Conservation (phyloP, 2,329 filamentous ascomycete genomes). For the Xylaria arbuscula region DNA sequence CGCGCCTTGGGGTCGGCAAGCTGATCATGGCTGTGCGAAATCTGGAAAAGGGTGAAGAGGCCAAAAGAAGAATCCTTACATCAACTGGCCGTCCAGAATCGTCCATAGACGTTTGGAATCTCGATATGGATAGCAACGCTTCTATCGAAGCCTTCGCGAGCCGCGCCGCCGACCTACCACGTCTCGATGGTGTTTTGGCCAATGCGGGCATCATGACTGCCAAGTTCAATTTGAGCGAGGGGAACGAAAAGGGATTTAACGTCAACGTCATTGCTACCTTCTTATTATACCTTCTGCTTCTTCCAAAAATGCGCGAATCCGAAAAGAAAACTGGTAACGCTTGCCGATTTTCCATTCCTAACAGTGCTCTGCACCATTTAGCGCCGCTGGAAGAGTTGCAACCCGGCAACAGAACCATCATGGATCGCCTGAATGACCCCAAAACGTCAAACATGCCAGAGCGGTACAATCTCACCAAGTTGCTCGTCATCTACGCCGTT, state of each 20-base stretch:
- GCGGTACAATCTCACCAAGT: slow-evolving; percentile 51
- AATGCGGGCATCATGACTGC: slow-evolving; percentile 57
- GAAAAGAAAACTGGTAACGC: slow-evolving; percentile 24
- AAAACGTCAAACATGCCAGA: slow-evolving; percentile 44
- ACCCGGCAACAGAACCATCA: slow-evolving; percentile 37
- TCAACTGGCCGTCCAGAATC: slow-evolving; percentile 13
- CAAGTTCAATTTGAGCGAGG: slow-evolving; percentile 54
- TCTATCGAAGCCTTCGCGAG: slow-evolving; percentile 56
- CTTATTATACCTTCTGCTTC: slow-evolving; percentile 47
- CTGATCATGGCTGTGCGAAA: slow-evolving; percentile 55
- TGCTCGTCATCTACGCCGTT: slow-evolving; percentile 48
- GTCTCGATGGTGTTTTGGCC: slow-evolving; percentile 58
- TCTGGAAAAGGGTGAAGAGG: slow-evolving; percentile 55
- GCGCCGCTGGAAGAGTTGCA: slow-evolving; percentile 45
- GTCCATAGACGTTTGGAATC: slow-evolving; percentile 56
- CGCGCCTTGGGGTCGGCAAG: slow-evolving; percentile 47
- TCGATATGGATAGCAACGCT: slow-evolving; percentile 56
- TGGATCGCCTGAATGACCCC: slow-evolving; percentile 49
- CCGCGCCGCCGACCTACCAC: slow-evolving; percentile 50
- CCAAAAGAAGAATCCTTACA: slow-evolving; percentile 50
- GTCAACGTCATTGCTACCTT: slow-evolving; percentile 50
- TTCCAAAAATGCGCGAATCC: slow-evolving; percentile 48
- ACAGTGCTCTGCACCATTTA: slow-evolving; percentile 42
- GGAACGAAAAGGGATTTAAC: slow-evolving; percentile 61
- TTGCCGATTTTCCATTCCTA: slow-evolving; percentile 43